Evolutionary conservation across 805 yeast species (phyloP), one percentile per base, ranked within the genome.

Genomic region (Metschnikowia similis): DNA sequence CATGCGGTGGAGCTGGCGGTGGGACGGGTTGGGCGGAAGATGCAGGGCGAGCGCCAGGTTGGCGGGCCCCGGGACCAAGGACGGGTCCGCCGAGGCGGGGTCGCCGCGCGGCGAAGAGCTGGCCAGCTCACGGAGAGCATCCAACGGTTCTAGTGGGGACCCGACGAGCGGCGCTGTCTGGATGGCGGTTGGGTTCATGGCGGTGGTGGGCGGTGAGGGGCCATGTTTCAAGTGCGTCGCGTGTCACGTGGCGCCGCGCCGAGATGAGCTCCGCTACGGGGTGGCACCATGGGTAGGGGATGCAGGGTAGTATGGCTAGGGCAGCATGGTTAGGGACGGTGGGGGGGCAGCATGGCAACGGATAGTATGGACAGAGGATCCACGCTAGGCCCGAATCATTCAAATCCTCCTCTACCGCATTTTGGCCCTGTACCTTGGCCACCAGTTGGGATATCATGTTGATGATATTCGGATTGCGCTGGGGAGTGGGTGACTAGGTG

Each of bases 101-200:
- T 51, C 51, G 6, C 49, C 56, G 7, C 56, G 50, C 8, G 58
- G 38, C 13, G 55, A 28, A 6, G 44, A 47, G 9, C 50, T 48
- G 6, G 46, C 46, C 51, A 30, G 54, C 16, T 52, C 41, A 14
- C 58, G 53, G 35, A 55, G 45, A 8, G 54, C 55, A 39, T 54
- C 57, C 38, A 55, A 49, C 9, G 57, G 57, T 32, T 55, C 57
- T 34, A 55, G 53, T 29, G 53, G 40, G 17, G 53, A 30, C 43
- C 47, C 52, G 34, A 54, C 35, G 13, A 55, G 55, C 14, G 54
- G 34, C 41, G 43, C 52, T 17, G 48, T 48, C 32, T 50, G 50
- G 46, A 55, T 48, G 35, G 53, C 52, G 37, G 50, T 50, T 46
- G 58, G 37, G 47, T 55, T 55, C 58, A 55, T 55, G 17, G 17